Evolutionary conservation across 2,329 filamentous ascomycete species (phyloP).

Genomic region (Diaporthe batatas): DNA sequence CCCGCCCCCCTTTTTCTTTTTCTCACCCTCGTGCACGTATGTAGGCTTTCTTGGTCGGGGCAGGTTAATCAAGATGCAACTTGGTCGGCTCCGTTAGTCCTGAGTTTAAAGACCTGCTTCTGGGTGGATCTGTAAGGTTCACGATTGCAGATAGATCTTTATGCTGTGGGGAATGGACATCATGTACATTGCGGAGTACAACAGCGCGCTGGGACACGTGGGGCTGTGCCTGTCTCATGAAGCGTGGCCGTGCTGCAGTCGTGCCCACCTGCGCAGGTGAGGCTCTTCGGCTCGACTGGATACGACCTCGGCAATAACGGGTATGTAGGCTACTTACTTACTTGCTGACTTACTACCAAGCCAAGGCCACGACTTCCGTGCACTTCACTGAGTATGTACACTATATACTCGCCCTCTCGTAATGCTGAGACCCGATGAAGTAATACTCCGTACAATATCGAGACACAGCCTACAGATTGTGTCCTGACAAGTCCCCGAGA

Average conservation of each 20-base stretch:
- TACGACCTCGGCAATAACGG: slow-evolving; percentile 22
- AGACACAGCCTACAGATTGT: neutral
- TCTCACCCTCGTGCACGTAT: no score
- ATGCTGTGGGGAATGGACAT: slow-evolving; percentile 21
- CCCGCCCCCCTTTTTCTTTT: neutral
- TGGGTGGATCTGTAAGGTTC: neutral
- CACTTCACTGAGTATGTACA: no score
- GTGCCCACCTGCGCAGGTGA: no score
- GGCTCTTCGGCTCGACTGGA: slow-evolving; percentile 9
- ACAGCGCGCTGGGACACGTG: neutral
- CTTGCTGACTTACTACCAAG: slow-evolving; percentile 4
- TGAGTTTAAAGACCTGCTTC: neutral
- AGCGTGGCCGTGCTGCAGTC: neutral
- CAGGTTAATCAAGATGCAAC: slow-evolving; percentile 22
- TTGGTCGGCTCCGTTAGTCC: neutral
- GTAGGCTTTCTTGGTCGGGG: neutral
- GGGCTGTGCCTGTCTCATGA: slow-evolving; percentile 19
- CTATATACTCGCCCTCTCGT: no score
- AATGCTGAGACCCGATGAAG: fast-evolving
- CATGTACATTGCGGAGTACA: neutral
- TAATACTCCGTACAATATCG: neutral
- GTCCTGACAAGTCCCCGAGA: no score
- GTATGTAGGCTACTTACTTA: neutral
- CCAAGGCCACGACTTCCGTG: neutral
- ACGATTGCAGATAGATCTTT: slow-evolving; percentile 3